These are phyloP conservation scores for Lyophyllum semitale DNA, from an alignment of 768 basidiomycete genomes.

Conservation along the genomic window DNA sequence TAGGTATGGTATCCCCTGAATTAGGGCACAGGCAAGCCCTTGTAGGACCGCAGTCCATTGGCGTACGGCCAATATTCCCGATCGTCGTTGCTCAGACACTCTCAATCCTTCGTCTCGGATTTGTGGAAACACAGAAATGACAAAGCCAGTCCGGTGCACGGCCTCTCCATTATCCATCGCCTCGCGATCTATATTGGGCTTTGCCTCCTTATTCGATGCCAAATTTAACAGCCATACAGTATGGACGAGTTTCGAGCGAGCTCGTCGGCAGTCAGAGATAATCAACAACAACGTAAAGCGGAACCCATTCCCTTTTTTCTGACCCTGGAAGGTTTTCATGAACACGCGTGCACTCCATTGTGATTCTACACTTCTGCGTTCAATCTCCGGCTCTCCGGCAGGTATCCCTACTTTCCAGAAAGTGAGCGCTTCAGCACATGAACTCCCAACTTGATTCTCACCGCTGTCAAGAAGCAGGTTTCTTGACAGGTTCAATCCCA, in stretches of 20 bases:
- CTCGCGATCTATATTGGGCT: too few relatives aligned
- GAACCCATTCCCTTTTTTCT: too few relatives aligned
- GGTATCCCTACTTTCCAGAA: background rate
- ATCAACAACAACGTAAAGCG: too few relatives aligned
- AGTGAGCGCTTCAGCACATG: background rate
- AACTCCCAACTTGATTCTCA: constrained; percentile 2
- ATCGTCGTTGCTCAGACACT: too few relatives aligned
- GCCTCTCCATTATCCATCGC: background rate
- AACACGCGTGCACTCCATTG: background rate
- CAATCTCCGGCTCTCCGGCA: background rate
- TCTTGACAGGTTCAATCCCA: background rate
- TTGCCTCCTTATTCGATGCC: too few relatives aligned
- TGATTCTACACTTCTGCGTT: background rate
- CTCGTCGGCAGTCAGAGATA: too few relatives aligned
- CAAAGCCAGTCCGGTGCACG: too few relatives aligned
- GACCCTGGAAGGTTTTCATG: too few relatives aligned
- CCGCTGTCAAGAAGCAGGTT: constrained; percentile 1
- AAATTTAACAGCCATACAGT: too few relatives aligned
- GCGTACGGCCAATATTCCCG: background rate
- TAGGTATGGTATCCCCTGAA: background rate
- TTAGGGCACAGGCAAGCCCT: background rate
- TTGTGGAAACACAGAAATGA: too few relatives aligned
- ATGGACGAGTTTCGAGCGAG: too few relatives aligned
- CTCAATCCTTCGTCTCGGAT: too few relatives aligned
- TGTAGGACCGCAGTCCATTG: background rate